Evolutionary conservation across 768 basidiomycete genomes (phyloP).

Genomic region (Leccinum subtestaceum): DNA sequence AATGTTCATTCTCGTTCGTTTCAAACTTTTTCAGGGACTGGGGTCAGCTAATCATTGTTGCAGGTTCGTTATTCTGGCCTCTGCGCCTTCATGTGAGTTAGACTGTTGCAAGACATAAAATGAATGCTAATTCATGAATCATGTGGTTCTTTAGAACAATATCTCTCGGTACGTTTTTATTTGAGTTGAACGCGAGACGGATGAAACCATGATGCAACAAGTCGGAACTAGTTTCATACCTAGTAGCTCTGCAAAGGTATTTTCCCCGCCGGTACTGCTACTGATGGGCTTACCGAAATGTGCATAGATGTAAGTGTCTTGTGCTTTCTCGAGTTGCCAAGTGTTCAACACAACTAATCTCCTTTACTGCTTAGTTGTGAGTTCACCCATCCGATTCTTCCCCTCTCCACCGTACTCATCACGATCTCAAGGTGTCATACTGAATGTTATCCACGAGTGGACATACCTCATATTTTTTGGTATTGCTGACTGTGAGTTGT

Average conservation of each 20-base stretch:
- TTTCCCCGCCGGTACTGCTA: background rate
- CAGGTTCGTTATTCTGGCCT: background rate
- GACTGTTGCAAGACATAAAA: background rate
- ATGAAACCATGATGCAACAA: background rate
- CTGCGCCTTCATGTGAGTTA: background rate
- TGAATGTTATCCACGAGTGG: background rate
- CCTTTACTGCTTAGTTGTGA: background rate
- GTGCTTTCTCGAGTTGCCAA: background rate
- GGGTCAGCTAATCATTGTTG: background rate
- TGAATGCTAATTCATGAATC: background rate
- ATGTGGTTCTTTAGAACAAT: background rate
- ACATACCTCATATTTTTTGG: background rate
- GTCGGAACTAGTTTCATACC: background rate
- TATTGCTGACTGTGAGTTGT: background rate
- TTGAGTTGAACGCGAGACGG: background rate
- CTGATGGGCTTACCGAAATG: background rate
- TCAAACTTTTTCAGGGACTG: accelerated
- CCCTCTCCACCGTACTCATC: background rate
- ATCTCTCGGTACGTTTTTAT: background rate
- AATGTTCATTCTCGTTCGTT: background rate
- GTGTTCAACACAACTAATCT: background rate
- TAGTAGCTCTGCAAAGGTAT: background rate
- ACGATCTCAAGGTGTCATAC: background rate
- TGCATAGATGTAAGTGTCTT: background rate
- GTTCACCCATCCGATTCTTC: background rate